phyloP scores from a whole-genome alignment of 371 early-diverging fungal species.

The Mucor racemosus region DNA sequence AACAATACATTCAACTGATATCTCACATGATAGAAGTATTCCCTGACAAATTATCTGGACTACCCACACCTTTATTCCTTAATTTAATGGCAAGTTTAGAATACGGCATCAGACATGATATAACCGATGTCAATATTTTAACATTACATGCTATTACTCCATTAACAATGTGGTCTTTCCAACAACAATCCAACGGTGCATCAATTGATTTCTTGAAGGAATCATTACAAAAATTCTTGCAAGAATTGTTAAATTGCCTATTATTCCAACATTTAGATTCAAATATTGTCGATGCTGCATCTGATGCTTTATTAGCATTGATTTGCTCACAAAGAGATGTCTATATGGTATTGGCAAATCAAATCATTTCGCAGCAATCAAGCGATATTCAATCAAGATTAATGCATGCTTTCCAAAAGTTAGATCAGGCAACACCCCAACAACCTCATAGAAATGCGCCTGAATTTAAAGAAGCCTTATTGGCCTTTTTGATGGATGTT shows the following conservation, averaged over 20 bases:
- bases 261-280: conserved; percentile 67
- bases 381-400: conserved; percentile 54
- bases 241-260: conserved; percentile 56
- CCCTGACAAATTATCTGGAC: conserved; percentile 63
- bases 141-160: conserved; percentile 69
- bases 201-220: conserved; percentile 45
- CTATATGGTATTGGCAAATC: conserved; percentile 47
- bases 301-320: conserved; percentile 63
- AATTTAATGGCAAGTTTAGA: conserved; percentile 69
- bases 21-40: conserved; percentile 69
- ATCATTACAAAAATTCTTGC: conserved; percentile 59
- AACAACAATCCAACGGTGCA: conserved; percentile 34
- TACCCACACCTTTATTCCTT: conserved; percentile 61
- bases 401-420: conserved; percentile 52
- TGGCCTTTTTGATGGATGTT: conserved; percentile 67
- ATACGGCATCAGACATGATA: conserved; percentile 67
- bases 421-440: conserved; percentile 46
- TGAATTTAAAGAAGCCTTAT: conserved; percentile 54
- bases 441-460: conserved; percentile 34
- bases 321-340: conserved; percentile 57
- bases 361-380: conserved; percentile 60
- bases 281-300: conserved; percentile 61
- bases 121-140: conserved; percentile 63
- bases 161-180: conserved; percentile 57
- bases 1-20: conserved; percentile 70